Percentiles rank a stretch among this genome's conserved stretches.
Conservation (phyloP, 2,329 filamentous ascomycete genomes). For the Colletotrichum tropicicola region DNA sequence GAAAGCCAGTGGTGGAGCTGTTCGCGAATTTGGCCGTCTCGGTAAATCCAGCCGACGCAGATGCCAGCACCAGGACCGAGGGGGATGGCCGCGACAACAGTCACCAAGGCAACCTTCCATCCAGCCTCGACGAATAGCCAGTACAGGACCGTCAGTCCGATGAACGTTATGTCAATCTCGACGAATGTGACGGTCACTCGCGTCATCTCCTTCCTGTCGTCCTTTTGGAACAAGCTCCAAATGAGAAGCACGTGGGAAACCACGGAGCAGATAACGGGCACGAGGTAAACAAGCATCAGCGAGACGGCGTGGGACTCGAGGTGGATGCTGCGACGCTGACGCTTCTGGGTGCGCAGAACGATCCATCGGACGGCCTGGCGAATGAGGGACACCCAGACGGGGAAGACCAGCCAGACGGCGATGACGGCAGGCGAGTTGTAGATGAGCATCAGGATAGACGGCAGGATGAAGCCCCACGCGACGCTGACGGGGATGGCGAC, state of each 20-base stretch:
- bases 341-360: constrained; percentile 30
- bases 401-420: constrained; percentile 61
- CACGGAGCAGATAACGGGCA: constrained; percentile 54
- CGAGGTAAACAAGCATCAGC: constrained; percentile 51
- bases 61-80: constrained; percentile 49
- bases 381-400: constrained; percentile 55
- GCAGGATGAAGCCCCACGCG: constrained; percentile 55
- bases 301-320: constrained; percentile 52
- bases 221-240: constrained; percentile 47
- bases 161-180: constrained; percentile 55
- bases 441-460: constrained; percentile 56
- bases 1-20: constrained; percentile 28
- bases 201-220: constrained; percentile 61
- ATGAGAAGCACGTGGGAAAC: constrained; percentile 52
- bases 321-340: constrained; percentile 44
- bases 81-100: constrained; percentile 38
- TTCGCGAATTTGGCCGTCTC: constrained; percentile 45
- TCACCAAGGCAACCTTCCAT: constrained; percentile 47
- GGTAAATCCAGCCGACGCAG: constrained; percentile 49
- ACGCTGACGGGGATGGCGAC: constrained; percentile 64
- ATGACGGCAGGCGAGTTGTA: constrained; percentile 47
- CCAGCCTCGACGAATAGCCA: constrained; percentile 63
- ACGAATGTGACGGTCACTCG: constrained; percentile 54
- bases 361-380: constrained; percentile 45
- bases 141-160: constrained; percentile 58